Base-by-base conservation (phyloP, 2,329 filamentous ascomycete genomes). In the Cyclaneusma minus region DNA sequence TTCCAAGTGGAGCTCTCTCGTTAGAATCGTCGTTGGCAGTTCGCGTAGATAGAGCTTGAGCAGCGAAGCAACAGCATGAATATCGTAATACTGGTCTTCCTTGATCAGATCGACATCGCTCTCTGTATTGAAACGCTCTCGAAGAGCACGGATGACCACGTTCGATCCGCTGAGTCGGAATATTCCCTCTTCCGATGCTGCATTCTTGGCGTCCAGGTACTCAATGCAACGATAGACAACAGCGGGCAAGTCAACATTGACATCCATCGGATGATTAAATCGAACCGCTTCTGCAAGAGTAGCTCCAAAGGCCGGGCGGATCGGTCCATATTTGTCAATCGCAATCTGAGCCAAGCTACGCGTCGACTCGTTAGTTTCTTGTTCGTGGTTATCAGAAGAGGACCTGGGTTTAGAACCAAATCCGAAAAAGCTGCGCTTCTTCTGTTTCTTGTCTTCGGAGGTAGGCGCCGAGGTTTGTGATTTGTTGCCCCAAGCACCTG, bases 151-250 rank as follows among this genome's bases (percentile, higher is more conserved):
- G 54, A 98, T 92, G 25, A 93, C 76, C 29, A 91, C 68, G 45
- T 93, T 95, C 1, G 87, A 95, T n/a, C 89, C 89, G 49, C 85
- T 95, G 21, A 98, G 62, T 27, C 89, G 74, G 62, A 98, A 98
- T 21, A 98, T 93, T 22, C 89, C 89, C 51, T 98, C 89, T 49
- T 98, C 89, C 5, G 62, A 63, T 24, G 77, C 64, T 7, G 85
- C 89, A 35, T 80, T 71, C 55, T 85, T 85, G 5, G 70, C 66
- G 37, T 82, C 77, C 11, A 98, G 64, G 49, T 93, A 98, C 49
- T 95, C 82, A 34, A 98, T 80, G 46, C 84, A 94, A 30, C 89
- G 76, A 54, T 91, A 98, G 6, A 95, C 82, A 3, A 98, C 89
- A 5, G 87, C 81, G 2, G 89, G 89, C 15, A 98, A 58, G 15